Evolutionary conservation across 2,329 filamentous ascomycete species (phyloP), one percentile per base, ranked within the genome.

Genomic region (Exophiala lecanii-corni): DNA sequence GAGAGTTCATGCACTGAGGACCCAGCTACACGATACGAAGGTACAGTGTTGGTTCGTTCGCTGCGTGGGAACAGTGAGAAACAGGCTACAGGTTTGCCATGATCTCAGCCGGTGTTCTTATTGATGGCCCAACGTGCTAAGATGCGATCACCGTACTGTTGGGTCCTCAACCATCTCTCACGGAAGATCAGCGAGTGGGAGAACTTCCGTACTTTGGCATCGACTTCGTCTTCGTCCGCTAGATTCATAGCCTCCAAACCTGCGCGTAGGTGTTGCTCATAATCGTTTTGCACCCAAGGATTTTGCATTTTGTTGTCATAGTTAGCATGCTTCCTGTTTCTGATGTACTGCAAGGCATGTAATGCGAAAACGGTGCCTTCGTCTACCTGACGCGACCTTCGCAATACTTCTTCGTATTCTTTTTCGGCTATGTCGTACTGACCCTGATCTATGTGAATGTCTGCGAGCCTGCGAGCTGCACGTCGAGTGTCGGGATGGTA

Each of bases 401-500:
- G n/a, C 6, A 36, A 19, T 9, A 36, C 9, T 9, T 36, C 34
- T 20, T 21, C 13, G 17, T 36, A 36, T n/a, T n/a, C 34, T n/a
- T 20, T 21, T 36, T 20, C 13, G 5, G 34, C 34, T 6, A 9
- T 9, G 5, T 36, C 34, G 13, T n/a, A 19, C 9, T 20, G 13
- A 9, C 34, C 34, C 13, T 36, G 34, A 13, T 36, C 34, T 16
- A 36, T 20, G 18, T 36, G 19, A 17, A 19, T 36, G 13, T 41
- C 20, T n/a, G 13, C 30, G 4, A 36, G 21, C 16, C 40, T 6
- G 21, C 39, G 16, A 23, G 13, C 31, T 36, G 33, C 32, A 9
- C 20, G 15, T 36, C 40, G 16, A 16, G 32, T 16, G 20, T 10
- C 20, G 16, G n/a, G 21, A 13, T 37, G 19, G 9, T 33, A 17